Conservation (phyloP, 345 rosid species). For the Orychophragmus violaceus region DNA sequence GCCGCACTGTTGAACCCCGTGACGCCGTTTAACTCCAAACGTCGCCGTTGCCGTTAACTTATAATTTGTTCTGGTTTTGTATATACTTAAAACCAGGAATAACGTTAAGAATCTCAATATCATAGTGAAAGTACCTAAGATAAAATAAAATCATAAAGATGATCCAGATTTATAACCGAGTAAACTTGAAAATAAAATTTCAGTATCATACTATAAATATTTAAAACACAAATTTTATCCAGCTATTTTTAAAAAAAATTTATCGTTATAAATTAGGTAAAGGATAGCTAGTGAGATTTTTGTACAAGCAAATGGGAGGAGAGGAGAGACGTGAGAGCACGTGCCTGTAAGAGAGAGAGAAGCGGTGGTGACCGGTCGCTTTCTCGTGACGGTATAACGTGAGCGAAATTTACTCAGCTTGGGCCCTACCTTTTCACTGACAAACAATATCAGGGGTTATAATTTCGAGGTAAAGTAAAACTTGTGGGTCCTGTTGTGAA, state of each 20-base stretch:
- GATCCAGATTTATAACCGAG: neutral
- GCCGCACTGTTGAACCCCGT: conserved; percentile 15
- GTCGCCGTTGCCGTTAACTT: conserved; percentile 15
- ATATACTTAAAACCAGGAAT: neutral
- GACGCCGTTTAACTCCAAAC: conserved; percentile 19
- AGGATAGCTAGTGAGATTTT: neutral
- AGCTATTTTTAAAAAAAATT: neutral
- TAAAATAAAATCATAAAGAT: neutral
- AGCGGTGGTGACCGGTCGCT: conserved; percentile 28
- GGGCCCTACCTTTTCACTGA: conserved; percentile 16
- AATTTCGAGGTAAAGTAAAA: conserved; percentile 18
- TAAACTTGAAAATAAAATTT: neutral
- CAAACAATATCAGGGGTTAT: conserved; percentile 14
- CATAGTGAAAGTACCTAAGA: neutral
- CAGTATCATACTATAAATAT: neutral
- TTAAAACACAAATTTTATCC: neutral
- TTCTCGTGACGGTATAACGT: conserved; percentile 36
- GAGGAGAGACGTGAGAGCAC: conserved; percentile 29
- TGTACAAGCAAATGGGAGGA: conserved; percentile 11
- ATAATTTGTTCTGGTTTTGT: neutral
- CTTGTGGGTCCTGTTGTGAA: neutral
- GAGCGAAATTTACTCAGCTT: neutral
- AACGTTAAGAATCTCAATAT: neutral
- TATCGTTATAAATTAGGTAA: neutral
- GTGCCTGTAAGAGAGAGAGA: conserved; percentile 24